Base-by-base conservation (phyloP, 2,329 filamentous ascomycete species). In the Amphichorda felina region DNA sequence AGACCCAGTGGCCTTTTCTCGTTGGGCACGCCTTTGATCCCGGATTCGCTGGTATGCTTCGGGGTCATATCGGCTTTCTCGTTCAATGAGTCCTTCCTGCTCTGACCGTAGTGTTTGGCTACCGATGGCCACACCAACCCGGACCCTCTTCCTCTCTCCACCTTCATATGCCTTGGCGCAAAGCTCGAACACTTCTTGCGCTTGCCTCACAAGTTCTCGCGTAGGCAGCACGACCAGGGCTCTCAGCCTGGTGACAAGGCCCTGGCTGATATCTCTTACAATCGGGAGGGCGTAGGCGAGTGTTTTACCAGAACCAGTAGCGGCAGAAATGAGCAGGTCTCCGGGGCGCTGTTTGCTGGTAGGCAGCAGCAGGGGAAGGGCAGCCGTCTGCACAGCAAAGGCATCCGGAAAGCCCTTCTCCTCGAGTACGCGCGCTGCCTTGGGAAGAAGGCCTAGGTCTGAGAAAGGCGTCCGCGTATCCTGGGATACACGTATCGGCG, bases 241-340 rank as follows among this genome's bases (percentile, higher is more conserved):
- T 27, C 83, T 73, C 8, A 98, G 60, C 37, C 73, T 72, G 1
- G 81, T 82, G 9, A 76, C 68, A 16, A 62, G 61, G 11, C 71
- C 70, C 22, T 72, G 65, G 44, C 80, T 79, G 33, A 98, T 63
- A 34, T 81, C 78, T 31, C 86, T 75, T 4, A 94, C 71, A 39
- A 98, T 76, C 0, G 91, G 91, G 3, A 98, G 63, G 1, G 89
- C 75, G 50, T 98, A 98, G 1, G 89, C 82, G 13, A 98, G 58
- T 0, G 91, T 98, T 54, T 98, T 98, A 38, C 91, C 91, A 1
- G 91, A 96, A 8, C 91, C 91, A 0, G 91, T 98, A 2, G 89
- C 83, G 0, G 93, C 91, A 7, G 87, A 91, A 3, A 98, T 79
- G 30, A 94, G 80, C 4, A 98, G 59, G 54, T 98, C 91, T 5